Percentiles rank a stretch among this genome's conserved stretches.
phyloP scores from a whole-genome alignment of 2,329 filamentous ascomycete species.

The Coleophoma eucalyptorum region DNA sequence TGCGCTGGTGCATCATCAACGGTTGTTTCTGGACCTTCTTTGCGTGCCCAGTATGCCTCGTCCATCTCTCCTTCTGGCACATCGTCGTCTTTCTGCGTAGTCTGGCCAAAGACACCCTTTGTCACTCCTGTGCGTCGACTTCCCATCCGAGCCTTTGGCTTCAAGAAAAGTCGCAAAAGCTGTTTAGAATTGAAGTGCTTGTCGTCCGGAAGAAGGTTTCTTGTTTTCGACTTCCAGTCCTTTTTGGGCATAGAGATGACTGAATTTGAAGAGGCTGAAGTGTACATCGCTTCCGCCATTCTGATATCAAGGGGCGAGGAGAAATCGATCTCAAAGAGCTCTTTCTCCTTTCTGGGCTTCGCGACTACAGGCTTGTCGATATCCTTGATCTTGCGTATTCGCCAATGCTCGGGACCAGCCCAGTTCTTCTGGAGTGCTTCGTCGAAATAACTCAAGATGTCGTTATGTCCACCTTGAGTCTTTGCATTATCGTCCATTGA shows the following conservation, averaged over 20 bases:
- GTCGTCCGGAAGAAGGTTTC: conserved; percentile 92
- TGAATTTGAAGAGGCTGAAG: conserved; percentile 73
- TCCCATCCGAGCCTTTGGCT: conserved; percentile 83
- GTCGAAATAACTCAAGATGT: conserved; percentile 97
- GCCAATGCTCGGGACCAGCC: conserved; percentile 98
- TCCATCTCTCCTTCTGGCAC: conserved; percentile 77
- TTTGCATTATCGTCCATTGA: conserved; percentile 74
- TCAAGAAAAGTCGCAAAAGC: conserved; percentile 84
- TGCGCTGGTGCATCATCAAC: conserved; percentile 52
- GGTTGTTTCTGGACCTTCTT: conserved; percentile 45
- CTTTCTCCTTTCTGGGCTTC: conserved; percentile 86
- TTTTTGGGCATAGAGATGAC: conserved; percentile 85
- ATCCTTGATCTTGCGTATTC: conserved; percentile 89
- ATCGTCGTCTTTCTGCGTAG: conserved; percentile 44
- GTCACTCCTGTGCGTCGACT: conserved; percentile 51
- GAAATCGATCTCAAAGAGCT: conserved; percentile 94
- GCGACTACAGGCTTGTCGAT: conserved; percentile 57
- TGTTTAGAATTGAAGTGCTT: conserved; percentile 97
- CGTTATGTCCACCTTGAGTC: conserved; percentile 67
- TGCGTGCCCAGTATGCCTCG: conserved; percentile 88
- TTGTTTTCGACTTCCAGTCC: conserved; percentile 91
- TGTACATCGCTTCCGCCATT: conserved; percentile 75
- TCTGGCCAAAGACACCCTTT: conserved; percentile 37
- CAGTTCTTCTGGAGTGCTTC: conserved; percentile 96
- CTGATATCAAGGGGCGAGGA: conserved; percentile 66